Conservation (phyloP, 1,284 basidiomycete species). For the Grifola frondosa region DNA sequence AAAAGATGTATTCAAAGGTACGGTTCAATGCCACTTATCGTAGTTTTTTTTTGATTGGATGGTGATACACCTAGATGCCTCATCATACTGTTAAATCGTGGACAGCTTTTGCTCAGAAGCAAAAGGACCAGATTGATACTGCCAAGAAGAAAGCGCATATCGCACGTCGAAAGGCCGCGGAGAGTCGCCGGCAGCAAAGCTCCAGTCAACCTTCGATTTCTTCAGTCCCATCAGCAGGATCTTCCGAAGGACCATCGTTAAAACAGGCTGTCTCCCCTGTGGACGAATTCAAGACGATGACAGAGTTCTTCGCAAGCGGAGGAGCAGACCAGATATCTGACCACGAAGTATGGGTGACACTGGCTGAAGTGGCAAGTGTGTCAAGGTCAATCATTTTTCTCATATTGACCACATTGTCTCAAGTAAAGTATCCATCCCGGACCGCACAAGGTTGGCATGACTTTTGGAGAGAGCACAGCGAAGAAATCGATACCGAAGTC, state of each 20-base stretch:
- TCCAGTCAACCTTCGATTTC: neutral
- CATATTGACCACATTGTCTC: neutral
- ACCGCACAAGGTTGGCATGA: constrained; percentile 52
- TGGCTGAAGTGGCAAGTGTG: constrained; percentile 27
- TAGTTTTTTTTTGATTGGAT: neutral
- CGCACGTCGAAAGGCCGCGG: constrained; percentile 32
- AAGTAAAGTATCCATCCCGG: constrained; percentile 44
- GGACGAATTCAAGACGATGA: constrained; percentile 47
- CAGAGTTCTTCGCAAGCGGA: constrained; percentile 49
- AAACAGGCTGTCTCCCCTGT: neutral
- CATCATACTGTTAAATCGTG: constrained; percentile 46
- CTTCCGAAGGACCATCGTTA: neutral
- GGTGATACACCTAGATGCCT: no score
- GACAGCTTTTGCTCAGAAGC: constrained; percentile 5
- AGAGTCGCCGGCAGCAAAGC: neutral
- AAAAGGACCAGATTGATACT: constrained; percentile 22
- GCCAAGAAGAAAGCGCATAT: constrained; percentile 38
- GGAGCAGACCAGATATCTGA: constrained; percentile 46
- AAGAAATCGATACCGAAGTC: constrained; percentile 37
- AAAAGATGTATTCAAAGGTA: constrained; percentile 42
- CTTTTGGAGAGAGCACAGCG: constrained; percentile 50
- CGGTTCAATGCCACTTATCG: neutral
- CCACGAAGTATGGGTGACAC: constrained; percentile 45
- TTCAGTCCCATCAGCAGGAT: neutral
- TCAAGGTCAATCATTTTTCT: neutral